Base-by-base conservation (phyloP, 2,329 filamentous ascomycete genomes). In the Phialophora macrospora region DNA sequence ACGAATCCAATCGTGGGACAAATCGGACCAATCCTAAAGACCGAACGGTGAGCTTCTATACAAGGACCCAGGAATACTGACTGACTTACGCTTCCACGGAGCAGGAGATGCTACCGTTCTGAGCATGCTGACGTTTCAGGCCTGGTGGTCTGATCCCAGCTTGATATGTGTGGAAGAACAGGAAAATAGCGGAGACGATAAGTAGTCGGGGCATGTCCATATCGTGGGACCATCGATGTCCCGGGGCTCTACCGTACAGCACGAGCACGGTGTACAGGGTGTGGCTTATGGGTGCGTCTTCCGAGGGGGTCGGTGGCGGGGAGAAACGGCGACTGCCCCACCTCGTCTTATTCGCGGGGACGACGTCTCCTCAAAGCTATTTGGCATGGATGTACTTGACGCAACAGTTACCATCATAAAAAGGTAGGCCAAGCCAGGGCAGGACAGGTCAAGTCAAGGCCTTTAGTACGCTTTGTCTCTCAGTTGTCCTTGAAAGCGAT, bases 1-100 rank as follows among this genome's bases (percentile, higher is more conserved):
- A 75, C 44, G 78, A 74, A 55, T 83, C 80, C 4, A 80, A 82
- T 72, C 82, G 83, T 60, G 86, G 83, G 20, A 83, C 74, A 71
- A 88, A 88, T 60, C 86, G 84, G 70, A 87, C 84, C 64, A 88
- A 81, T 74, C 85, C 85, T 87, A 60, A 49, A 5, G 30, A 8
- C 17, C 6, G 14, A 41, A 41, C 6, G 6, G 5, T 41, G 38
- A 41, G 38, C 4, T 41, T 41, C 17, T 2, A 4, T 5, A 17
- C 38, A n/a, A 41, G 38, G 4, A n/a, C 3, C 34, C 14, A 17
- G 38, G 38, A 41, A n/a, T 4, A 41, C 14, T 0, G 38, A 41
- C 14, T 17, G 17, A 61, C 59, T 55, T 52, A 67, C 67, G 67
- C 26, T 65, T 65, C 58, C 66, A 69, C 7, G 55, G 44, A 24